Percentiles rank a stretch among this genome's conserved stretches.
Evolutionary conservation across 768 basidiomycete genomes (phyloP).

Genomic region (Mycena kentingensis): DNA sequence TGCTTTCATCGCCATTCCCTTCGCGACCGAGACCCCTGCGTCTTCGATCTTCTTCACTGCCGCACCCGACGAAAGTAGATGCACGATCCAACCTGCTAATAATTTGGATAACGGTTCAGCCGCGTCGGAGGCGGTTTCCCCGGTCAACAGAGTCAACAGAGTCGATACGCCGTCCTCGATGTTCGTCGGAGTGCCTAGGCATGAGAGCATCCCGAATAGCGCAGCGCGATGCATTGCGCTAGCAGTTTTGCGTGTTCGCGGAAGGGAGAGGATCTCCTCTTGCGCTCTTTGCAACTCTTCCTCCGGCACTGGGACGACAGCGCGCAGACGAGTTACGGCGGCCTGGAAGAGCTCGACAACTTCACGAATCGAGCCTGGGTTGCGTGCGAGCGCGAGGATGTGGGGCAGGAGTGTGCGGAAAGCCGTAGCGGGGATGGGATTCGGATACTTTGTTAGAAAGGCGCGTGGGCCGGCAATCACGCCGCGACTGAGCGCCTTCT

Average conservation of each 20-base stretch:
- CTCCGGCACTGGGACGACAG: slow-evolving; percentile 32
- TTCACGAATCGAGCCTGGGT: slow-evolving; percentile 2
- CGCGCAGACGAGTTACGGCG: slow-evolving; percentile 15
- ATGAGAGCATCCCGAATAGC: slow-evolving; percentile 79
- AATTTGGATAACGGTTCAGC: slow-evolving; percentile 15
- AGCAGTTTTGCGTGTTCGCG: slow-evolving; percentile 81
- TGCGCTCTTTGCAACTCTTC: slow-evolving; percentile 45
- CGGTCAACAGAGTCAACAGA: slow-evolving; percentile 35
- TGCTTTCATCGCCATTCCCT: slow-evolving; percentile 19
- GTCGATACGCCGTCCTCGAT: slow-evolving; percentile 48
- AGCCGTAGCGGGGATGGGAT: slow-evolving; percentile 10
- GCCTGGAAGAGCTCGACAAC: slow-evolving; percentile 18
- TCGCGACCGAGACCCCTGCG: slow-evolving; percentile 13
- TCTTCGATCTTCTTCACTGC: slow-evolving; percentile 13
- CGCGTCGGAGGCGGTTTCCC: slow-evolving; percentile 16
- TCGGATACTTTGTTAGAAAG: slow-evolving; percentile 14
- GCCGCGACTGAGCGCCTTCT: slow-evolving; percentile 13
- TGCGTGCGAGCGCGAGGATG: slow-evolving; percentile 23
- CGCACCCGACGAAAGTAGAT: slow-evolving; percentile 10
- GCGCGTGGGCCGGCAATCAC: slow-evolving; percentile 13
- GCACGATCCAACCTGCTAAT: slow-evolving; percentile 17
- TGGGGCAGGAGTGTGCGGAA: slow-evolving; percentile 16
- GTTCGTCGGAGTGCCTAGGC: slow-evolving; percentile 38
- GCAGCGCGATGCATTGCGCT: slow-evolving; percentile 84
- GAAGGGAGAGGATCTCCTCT: slow-evolving; percentile 68